Evolutionary conservation across 352 stramenopile species (phyloP).

Genomic region (Phytopythium oedochilum): DNA sequence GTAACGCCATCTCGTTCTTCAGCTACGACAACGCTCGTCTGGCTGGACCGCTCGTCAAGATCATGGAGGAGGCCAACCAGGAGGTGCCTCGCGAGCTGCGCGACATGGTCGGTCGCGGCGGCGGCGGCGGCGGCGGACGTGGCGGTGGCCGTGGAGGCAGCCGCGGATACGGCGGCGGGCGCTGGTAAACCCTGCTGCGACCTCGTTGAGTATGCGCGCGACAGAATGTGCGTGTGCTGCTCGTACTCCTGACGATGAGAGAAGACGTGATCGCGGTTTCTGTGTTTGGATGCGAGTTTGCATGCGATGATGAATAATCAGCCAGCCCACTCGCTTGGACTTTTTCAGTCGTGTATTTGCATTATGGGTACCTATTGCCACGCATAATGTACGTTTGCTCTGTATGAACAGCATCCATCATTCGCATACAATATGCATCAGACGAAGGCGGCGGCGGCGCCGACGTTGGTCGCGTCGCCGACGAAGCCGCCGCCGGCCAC

Average conservation of each 20-base stretch:
- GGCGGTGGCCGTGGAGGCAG: conserved; percentile 53
- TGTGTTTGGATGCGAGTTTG: neutral
- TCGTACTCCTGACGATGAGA: neutral
- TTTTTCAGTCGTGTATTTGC: too few relatives aligned
- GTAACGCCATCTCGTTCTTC: conserved; percentile 94
- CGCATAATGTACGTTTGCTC: neutral
- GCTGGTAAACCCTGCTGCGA: conserved; percentile 35
- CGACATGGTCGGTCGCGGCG: conserved; percentile 52
- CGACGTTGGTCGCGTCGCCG: conserved; percentile 17
- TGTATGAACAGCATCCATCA: neutral
- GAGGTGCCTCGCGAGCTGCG: conserved; percentile 84
- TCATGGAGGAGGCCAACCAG: conserved; percentile 87
- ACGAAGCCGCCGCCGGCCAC: conserved; percentile 17
- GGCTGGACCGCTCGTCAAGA: conserved; percentile 82
- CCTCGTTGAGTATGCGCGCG: too few relatives aligned
- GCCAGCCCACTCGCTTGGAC: too few relatives aligned
- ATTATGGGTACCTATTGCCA: too few relatives aligned
- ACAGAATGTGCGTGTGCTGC: neutral
- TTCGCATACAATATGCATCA: neutral
- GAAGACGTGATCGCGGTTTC: too few relatives aligned
- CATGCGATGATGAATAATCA: neutral
- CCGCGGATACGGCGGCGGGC: conserved; percentile 36
- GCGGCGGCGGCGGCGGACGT: conserved; percentile 45
- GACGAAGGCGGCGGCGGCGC: conserved; percentile 8
- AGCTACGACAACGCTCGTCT: conserved; percentile 86